These are phyloP conservation scores for Phaseolus lunatus DNA, from an alignment of 306 rosid species.

Conservation along the genomic window DNA sequence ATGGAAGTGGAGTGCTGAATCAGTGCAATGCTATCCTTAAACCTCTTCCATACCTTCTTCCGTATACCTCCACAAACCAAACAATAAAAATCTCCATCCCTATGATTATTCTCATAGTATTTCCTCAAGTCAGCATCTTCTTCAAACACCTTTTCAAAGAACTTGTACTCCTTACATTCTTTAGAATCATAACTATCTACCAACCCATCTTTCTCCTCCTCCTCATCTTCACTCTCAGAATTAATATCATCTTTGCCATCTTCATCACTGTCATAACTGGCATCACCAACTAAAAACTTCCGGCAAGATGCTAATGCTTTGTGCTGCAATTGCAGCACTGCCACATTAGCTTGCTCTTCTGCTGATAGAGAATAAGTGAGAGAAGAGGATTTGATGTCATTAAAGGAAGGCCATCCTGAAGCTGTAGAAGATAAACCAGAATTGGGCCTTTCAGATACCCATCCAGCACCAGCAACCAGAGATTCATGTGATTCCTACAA, in stretches of 20 bases:
- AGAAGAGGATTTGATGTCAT: slow-evolving; percentile 41
- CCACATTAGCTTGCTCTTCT: slow-evolving; percentile 42
- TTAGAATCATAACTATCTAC: slow-evolving; percentile 36
- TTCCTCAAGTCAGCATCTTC: slow-evolving; percentile 62
- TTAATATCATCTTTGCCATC: slow-evolving; percentile 28
- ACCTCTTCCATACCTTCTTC: slow-evolving; percentile 64
- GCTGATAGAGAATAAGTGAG: slow-evolving; percentile 34
- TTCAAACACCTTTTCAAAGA: slow-evolving; percentile 57
- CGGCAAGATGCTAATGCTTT: slow-evolving; percentile 58
- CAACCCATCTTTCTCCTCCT: slow-evolving; percentile 45
- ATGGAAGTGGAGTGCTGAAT: slow-evolving; percentile 65
- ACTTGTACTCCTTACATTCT: slow-evolving; percentile 51
- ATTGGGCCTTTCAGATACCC: slow-evolving; percentile 36
- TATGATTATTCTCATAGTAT: slow-evolving; percentile 60
- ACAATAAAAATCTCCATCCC: slow-evolving; percentile 67
- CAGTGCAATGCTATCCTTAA: slow-evolving; percentile 63
- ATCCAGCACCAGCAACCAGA: slow-evolving; percentile 38
- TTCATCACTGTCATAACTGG: slow-evolving; percentile 49
- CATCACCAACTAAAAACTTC: slow-evolving; percentile 48
- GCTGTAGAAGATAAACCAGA: slow-evolving; percentile 32
- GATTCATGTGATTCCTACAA: slow-evolving; percentile 44
- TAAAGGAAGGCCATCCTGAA: slow-evolving; percentile 54
- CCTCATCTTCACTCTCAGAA: slow-evolving; percentile 30
- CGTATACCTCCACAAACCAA: slow-evolving; percentile 72
- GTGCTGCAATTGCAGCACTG: slow-evolving; percentile 54